Percentiles rank a stretch among this genome's conserved stretches.
Evolutionary conservation across 208 protist genomes (phyloP).

Genomic region (Leishmania gerbilli): DNA sequence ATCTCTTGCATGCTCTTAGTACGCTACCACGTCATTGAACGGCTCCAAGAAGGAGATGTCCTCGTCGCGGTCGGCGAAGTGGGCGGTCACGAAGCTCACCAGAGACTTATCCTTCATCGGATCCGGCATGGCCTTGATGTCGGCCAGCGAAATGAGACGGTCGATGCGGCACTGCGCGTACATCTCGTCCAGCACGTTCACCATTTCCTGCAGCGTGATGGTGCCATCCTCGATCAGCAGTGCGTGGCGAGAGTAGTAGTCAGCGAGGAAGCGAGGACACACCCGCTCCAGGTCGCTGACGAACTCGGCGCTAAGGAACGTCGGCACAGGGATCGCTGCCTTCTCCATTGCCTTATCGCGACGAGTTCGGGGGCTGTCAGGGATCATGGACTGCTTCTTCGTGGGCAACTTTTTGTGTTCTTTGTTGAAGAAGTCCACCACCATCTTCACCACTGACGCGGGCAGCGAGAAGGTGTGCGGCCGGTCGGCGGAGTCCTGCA

Average conservation of each 20-base stretch:
- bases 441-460: constrained; percentile 49
- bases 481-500: constrained; percentile 34
- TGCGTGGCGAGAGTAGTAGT: constrained; percentile 64
- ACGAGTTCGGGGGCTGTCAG: constrained; percentile 60
- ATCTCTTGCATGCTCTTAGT: constrained; percentile 1
- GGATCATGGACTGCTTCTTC: constrained; percentile 52
- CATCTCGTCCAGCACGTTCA: constrained; percentile 84
- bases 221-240: constrained; percentile 76
- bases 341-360: constrained; percentile 71
- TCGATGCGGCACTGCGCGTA: constrained; percentile 67
- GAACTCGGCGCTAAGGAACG: constrained; percentile 63
- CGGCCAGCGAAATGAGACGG: constrained; percentile 37
- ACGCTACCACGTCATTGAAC: background rate
- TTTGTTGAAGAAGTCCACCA: constrained; percentile 70
- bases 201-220: constrained; percentile 86
- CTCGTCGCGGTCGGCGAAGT: constrained; percentile 38
- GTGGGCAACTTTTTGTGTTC: constrained; percentile 54
- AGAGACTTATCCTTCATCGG: constrained; percentile 24
- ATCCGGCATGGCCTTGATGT: constrained; percentile 54
- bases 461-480: constrained; percentile 64
- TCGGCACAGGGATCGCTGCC: constrained; percentile 48
- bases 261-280: constrained; percentile 48
- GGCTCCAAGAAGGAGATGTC: constrained; percentile 9
- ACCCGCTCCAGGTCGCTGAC: constrained; percentile 61
- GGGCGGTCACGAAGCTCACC: constrained; percentile 29